These are phyloP conservation scores for Neonectria punicea DNA, from an alignment of 2,329 filamentous ascomycete species.

Conservation along the genomic window DNA sequence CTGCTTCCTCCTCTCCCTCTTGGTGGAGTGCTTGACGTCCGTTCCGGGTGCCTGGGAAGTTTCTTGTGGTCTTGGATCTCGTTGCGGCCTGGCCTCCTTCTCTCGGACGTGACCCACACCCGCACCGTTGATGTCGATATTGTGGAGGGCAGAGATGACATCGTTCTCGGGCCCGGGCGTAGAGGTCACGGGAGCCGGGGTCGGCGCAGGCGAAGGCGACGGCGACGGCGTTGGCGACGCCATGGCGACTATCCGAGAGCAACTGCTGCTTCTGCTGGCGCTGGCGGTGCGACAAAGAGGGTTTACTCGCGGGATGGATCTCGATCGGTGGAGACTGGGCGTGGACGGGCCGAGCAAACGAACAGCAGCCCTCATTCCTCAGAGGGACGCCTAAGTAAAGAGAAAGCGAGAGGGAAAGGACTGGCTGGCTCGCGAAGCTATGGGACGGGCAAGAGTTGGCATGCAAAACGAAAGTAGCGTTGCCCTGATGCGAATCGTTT, in stretches of 20 bases:
- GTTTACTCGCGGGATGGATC: conserved; percentile 30
- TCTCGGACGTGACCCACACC: conserved; percentile 5
- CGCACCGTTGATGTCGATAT: conserved; percentile 26
- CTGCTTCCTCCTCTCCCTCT: conserved; percentile 25
- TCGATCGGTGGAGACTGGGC: conserved; percentile 35
- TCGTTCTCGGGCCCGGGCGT: conserved; percentile 25
- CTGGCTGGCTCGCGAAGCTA: not conserved
- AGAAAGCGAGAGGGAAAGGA: conserved; percentile 12
- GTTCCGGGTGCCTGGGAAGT: conserved; percentile 12
- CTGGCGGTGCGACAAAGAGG: not conserved
- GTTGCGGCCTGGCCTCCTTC: not conserved
- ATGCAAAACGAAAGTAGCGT: conserved; percentile 4
- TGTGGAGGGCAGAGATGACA: conserved; percentile 32
- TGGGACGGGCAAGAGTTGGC: not conserved
- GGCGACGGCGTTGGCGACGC: conserved; percentile 20
- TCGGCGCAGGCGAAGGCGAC: not conserved
- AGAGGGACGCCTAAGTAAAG: conserved; percentile 9
- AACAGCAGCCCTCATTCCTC: conserved; percentile 44
- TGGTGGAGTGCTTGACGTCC: conserved; percentile 4
- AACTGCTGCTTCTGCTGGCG: conserved; percentile 19
- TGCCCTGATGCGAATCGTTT: conserved; percentile 5
- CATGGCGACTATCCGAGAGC: conserved; percentile 33
- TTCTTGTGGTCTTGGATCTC: conserved; percentile 14
- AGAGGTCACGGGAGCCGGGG: conserved; percentile 18
- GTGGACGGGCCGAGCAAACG: conserved; percentile 38